phyloP scores from a whole-genome alignment of 345 rosid species.

The Carallia pectinifolia region DNA sequence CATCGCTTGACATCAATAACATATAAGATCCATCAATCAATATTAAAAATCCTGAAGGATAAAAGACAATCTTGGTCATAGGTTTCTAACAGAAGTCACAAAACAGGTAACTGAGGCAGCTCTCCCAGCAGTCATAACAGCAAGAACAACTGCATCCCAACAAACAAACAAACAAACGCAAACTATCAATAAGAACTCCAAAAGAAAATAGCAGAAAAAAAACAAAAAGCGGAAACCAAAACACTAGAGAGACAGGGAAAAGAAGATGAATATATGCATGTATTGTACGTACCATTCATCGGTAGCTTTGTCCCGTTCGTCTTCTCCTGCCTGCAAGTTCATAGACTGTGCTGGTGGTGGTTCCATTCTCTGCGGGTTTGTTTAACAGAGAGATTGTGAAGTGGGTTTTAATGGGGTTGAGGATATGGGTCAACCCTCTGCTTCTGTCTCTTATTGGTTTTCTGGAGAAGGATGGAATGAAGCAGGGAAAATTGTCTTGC shows the following conservation, averaged over 20 bases:
- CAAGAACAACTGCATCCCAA: slow-evolving; percentile 51
- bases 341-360: slow-evolving; percentile 39
- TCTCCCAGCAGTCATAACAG: slow-evolving; percentile 42
- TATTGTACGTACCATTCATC: slow-evolving; percentile 31
- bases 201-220: background rate
- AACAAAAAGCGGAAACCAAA: background rate
- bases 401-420: too few relatives aligned
- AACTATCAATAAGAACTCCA: background rate
- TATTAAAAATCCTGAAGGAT: too few relatives aligned
- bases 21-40: too few relatives aligned
- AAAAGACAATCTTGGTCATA: background rate
- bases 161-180: background rate
- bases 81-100: slow-evolving; percentile 27
- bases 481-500: too few relatives aligned
- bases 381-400: too few relatives aligned
- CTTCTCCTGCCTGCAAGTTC: slow-evolving; percentile 31
- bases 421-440: too few relatives aligned
- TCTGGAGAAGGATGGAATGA: too few relatives aligned
- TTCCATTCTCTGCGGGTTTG: slow-evolving; percentile 27
- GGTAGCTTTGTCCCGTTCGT: slow-evolving; percentile 33
- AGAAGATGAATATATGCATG: too few relatives aligned
- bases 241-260: too few relatives aligned
- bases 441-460: too few relatives aligned
- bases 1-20: too few relatives aligned
- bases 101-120: slow-evolving; percentile 42